phyloP scores from a whole-genome alignment of 2,329 filamentous ascomycete genomes.

The Claviceps pazoutovae region DNA sequence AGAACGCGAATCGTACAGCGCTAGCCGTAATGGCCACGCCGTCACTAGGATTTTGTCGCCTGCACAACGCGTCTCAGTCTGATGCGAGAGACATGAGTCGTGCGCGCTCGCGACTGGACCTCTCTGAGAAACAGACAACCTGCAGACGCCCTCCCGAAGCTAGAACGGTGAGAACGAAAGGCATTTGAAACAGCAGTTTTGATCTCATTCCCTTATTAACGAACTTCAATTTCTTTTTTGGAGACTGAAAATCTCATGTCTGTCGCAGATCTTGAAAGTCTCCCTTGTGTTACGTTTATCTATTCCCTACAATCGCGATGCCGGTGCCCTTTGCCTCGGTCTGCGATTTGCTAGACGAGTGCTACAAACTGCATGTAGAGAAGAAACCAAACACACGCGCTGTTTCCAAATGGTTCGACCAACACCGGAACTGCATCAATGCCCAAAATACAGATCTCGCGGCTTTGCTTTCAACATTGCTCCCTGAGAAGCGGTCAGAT shows the following conservation, averaged over 20 bases:
- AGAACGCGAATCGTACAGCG: background rate
- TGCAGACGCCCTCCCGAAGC: background rate
- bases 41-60: background rate
- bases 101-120: background rate
- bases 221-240: background rate
- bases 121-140: background rate
- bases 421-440: conserved; percentile 45
- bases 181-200: too few species aligned
- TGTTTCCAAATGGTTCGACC: conserved; percentile 54
- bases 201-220: too few species aligned
- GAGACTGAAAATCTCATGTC: background rate
- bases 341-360: conserved; percentile 57
- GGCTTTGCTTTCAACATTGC: conserved; percentile 59
- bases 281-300: background rate
- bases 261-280: background rate
- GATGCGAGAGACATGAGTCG: background rate
- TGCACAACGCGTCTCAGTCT: background rate
- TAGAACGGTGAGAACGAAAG: background rate
- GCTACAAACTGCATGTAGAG: conserved; percentile 34
- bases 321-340: conserved; percentile 54
- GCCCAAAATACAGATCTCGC: conserved; percentile 40
- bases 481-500: conserved; percentile 64
- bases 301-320: conserved; percentile 27
- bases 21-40: background rate
- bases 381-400: conserved; percentile 20